Evolutionary conservation across 2,329 filamentous ascomycete genomes (phyloP).

Genomic region (Nakataea oryzae): DNA sequence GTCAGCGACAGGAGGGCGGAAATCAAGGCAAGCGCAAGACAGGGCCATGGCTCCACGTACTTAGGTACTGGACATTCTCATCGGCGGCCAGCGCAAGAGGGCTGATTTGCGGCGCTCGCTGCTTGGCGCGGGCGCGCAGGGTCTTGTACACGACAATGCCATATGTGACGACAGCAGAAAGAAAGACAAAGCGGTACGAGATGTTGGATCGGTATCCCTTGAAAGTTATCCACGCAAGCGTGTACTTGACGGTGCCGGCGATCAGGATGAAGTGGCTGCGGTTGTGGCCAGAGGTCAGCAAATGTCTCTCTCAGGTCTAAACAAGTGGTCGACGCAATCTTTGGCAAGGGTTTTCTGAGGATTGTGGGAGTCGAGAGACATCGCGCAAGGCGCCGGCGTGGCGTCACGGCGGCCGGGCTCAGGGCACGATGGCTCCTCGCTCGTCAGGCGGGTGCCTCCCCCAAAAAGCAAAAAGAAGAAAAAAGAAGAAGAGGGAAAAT

Average conservation of each 20-base stretch:
- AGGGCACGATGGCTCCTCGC: no score
- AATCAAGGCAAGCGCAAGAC: background rate
- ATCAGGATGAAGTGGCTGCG: conserved; percentile 77
- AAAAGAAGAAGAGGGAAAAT: conserved; percentile 6
- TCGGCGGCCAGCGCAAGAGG: conserved; percentile 62
- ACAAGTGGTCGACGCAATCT: background rate
- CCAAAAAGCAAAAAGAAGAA: conserved; percentile 7
- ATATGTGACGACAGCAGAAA: conserved; percentile 85
- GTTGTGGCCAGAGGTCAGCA: background rate
- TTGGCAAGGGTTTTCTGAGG: background rate
- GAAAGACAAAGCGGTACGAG: conserved; percentile 82
- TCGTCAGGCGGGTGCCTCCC: no score
- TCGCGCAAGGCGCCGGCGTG: no score
- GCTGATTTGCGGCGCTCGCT: conserved; percentile 37
- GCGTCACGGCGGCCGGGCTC: no score
- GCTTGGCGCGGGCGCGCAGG: conserved; percentile 67
- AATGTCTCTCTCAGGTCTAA: background rate
- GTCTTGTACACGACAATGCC: conserved; percentile 99
- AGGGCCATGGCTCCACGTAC: conserved; percentile 44
- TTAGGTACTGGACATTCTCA: conserved; percentile 95
- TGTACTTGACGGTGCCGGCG: conserved; percentile 71
- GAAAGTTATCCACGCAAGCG: conserved; percentile 77
- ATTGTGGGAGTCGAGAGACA: background rate
- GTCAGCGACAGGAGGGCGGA: background rate
- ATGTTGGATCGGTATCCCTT: conserved; percentile 78